Evolutionary conservation across 176 grass and related monocot genomes (phyloP), one percentile per base, ranked within the genome.

Genomic region (Oryza officinalis): DNA sequence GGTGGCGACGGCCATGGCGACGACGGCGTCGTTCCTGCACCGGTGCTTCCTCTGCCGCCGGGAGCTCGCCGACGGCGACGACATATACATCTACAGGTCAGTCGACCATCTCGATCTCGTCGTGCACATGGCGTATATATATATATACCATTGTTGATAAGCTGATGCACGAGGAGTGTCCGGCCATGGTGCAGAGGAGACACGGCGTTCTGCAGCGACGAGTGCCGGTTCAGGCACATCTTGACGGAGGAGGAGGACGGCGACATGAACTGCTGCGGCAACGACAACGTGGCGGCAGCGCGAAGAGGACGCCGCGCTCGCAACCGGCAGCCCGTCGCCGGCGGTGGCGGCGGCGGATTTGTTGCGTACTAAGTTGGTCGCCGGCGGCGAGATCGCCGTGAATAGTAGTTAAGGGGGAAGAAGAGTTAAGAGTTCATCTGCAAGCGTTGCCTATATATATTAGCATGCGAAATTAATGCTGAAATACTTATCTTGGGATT

Each of bases 31-130:
- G 4, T 91, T 91, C 75, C 65, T 91, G 49, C 80, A 91, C 32
- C 41, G 52, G 49, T 91, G 89, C 80, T 84, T 76, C 81, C 63
- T 84, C 63, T 87, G 89, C 89, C 80, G 6, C 80, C 25, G 32
- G 49, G 74, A 65, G 44, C 89, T 91, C 27, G 79, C 82, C 28
- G 28, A 84, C 47, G 85, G 75, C 45, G 43, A 44, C 3, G 89
- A 91, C 81, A 91, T 91, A 40, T 91, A 87, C 71, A 91, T 91
- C 59, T 91, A 91, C 85, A 87, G 85, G 89, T 84, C 45, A 32
- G 68, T 38, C 47, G 18, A 8, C 7, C 18, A 15, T 38, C 7
- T 50, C 47, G 12, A 50, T 50, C 47, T 50, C 15, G 5, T 50
- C 15, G 45, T 14, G 3, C 45, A 47, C 13, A 15, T 4, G n/a